phyloP scores from a whole-genome alignment of 1,284 basidiomycete species.

The Fomitopsis schrenkii region DNA sequence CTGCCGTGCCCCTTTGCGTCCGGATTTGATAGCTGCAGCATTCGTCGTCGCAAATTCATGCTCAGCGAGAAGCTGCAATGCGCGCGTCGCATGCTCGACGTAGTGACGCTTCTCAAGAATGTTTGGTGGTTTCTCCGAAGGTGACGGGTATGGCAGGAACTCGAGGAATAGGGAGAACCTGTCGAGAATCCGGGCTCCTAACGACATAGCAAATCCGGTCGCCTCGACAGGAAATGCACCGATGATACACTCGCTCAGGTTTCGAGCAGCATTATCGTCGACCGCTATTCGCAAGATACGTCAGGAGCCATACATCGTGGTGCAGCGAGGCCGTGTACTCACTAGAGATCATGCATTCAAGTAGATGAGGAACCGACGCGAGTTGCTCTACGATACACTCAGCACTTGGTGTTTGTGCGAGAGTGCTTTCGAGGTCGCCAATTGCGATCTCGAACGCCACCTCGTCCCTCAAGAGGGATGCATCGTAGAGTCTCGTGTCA shows the following conservation, averaged over 20 bases:
- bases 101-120: background rate
- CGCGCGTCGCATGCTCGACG: background rate
- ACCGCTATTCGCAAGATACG: background rate
- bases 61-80: background rate
- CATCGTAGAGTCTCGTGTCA: constrained; percentile 4
- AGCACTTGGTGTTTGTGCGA: background rate
- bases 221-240: background rate
- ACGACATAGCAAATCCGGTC: background rate
- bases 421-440: background rate
- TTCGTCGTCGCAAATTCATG: background rate
- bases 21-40: background rate
- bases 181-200: background rate
- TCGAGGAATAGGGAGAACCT: background rate
- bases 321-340: background rate
- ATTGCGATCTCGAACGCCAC: background rate
- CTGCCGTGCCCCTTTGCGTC: background rate
- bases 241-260: background rate
- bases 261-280: background rate
- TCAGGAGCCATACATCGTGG: background rate
- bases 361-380: background rate
- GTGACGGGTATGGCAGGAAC: background rate
- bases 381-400: background rate
- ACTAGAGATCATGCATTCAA: background rate
- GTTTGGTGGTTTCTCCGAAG: background rate
- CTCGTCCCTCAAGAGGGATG: background rate